phyloP scores from a whole-genome alignment of 148 eudicot species.

The Spergularia bocconei region DNA sequence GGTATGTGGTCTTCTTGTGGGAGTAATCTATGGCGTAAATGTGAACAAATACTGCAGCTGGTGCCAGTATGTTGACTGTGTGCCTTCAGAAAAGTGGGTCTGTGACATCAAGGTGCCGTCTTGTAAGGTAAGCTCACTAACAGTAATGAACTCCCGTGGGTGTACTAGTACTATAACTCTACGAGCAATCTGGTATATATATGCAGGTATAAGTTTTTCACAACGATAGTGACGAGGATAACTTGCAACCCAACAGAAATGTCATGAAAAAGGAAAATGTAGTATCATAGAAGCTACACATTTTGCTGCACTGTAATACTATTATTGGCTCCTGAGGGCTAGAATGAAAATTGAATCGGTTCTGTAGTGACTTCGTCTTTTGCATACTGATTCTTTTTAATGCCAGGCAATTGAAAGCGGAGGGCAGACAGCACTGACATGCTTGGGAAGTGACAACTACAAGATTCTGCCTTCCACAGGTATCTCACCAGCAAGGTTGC shows the following conservation, averaged over 20 bases:
- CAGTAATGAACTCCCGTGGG: neutral
- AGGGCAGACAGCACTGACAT: constrained; percentile 50
- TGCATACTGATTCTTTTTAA: neutral
- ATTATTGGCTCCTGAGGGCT: no score
- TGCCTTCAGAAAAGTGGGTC: constrained; percentile 64
- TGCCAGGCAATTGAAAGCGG: constrained; percentile 44
- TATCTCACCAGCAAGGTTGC: constrained; percentile 47
- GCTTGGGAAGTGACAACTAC: constrained; percentile 55
- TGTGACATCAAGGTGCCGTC: constrained; percentile 46
- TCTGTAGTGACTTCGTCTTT: no score
- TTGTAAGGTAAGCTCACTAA: constrained; percentile 54
- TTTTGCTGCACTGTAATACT: no score
- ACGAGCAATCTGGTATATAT: neutral
- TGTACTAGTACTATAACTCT: no score
- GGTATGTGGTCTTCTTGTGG: constrained; percentile 41
- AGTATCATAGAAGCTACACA: no score
- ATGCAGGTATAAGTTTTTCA: no score
- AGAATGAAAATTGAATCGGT: no score
- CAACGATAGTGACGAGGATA: no score
- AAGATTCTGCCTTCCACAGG: constrained; percentile 45
- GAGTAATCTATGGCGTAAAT: constrained; percentile 41
- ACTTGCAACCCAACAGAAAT: no score
- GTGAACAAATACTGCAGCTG: constrained; percentile 57
- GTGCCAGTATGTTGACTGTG: constrained; percentile 69
- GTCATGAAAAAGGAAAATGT: no score